A percentile compares a stretch with the other conserved stretches of the same genome.
Evolutionary conservation across 2,329 filamentous ascomycete species (phyloP).

Genomic region (Penicillium sp.): DNA sequence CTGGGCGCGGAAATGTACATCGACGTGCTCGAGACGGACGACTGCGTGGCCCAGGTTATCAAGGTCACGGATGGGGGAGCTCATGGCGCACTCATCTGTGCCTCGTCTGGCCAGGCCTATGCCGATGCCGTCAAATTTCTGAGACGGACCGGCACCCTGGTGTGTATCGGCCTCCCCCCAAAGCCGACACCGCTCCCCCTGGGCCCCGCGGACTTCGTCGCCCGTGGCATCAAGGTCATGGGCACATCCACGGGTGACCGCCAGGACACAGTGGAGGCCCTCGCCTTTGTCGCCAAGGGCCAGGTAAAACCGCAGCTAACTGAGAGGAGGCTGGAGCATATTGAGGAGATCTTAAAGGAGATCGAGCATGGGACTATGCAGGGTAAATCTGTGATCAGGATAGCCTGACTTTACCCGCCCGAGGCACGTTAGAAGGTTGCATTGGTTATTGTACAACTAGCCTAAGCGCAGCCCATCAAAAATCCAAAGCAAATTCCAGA

Average conservation of each 20-base stretch:
- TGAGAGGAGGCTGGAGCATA: slow-evolving; percentile 17
- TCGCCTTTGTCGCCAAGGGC: slow-evolving; percentile 15
- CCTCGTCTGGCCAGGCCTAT: slow-evolving; percentile 40
- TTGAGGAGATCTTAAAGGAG: slow-evolving; percentile 8
- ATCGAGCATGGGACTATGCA: slow-evolving; percentile 5
- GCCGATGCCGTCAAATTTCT: slow-evolving; percentile 16
- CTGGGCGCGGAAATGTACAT: slow-evolving; percentile 41
- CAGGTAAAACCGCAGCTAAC: slow-evolving; percentile 22
- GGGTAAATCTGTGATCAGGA: slow-evolving; percentile 4
- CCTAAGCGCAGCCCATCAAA: too few relatives aligned
- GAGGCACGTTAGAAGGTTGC: too few relatives aligned
- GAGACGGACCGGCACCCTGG: slow-evolving; percentile 8
- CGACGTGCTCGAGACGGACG: slow-evolving; percentile 28
- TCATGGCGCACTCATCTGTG: slow-evolving; percentile 39
- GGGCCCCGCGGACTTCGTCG: slow-evolving; percentile 17
- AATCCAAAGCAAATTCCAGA: too few relatives aligned
- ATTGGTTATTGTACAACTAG: too few relatives aligned
- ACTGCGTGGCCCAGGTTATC: slow-evolving; percentile 30
- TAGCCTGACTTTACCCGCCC: too few relatives aligned
- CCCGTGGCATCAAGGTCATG: slow-evolving; percentile 14
- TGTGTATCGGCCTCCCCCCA: slow-evolving; percentile 11
- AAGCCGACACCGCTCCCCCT: slow-evolving; percentile 8
- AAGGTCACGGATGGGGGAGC: slow-evolving; percentile 39
- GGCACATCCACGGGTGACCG: slow-evolving; percentile 17
- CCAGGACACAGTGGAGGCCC: slow-evolving; percentile 15